A percentile compares a stretch with the other conserved stretches of the same genome.
phyloP scores from a whole-genome alignment of 345 rosid genomes.

The Ricinus communis region DNA sequence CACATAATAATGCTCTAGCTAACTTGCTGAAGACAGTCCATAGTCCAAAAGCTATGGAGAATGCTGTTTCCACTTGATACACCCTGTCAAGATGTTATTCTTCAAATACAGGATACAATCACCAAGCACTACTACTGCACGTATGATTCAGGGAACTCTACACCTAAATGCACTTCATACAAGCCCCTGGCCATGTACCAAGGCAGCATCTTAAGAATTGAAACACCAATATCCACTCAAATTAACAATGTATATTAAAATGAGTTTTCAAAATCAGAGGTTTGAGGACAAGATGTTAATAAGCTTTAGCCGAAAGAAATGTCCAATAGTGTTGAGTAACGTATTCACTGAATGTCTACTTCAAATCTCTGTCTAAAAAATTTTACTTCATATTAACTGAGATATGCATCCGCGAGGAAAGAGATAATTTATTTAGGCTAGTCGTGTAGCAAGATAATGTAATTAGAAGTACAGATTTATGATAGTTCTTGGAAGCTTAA shows the following conservation, averaged over 20 bases:
- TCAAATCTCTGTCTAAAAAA: not conserved
- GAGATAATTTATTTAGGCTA: not conserved
- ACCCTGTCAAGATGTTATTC: not conserved
- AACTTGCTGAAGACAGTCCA: constrained; percentile 2
- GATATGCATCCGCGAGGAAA: not conserved
- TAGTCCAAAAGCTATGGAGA: not conserved
- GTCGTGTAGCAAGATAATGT: not conserved
- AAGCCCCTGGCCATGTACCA: not conserved
- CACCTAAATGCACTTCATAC: too few relatives aligned
- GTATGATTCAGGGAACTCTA: not conserved
- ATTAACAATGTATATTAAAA: constrained; percentile 1
- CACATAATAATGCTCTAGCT: not conserved
- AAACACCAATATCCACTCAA: not conserved
- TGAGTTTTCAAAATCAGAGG: not conserved
- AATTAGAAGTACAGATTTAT: not conserved
- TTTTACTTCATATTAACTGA: not conserved
- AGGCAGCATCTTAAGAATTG: not conserved
- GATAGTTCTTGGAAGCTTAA: not conserved
- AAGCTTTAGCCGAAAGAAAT: not conserved
- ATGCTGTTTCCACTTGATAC: not conserved
- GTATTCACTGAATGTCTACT: not conserved
- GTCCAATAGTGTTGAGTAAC: not conserved
- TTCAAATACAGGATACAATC: not conserved
- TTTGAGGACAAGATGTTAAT: not conserved
- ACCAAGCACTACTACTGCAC: not conserved